Evolutionary conservation across 2,329 filamentous ascomycete species (phyloP).

Genomic region (Fusarium floridanum): DNA sequence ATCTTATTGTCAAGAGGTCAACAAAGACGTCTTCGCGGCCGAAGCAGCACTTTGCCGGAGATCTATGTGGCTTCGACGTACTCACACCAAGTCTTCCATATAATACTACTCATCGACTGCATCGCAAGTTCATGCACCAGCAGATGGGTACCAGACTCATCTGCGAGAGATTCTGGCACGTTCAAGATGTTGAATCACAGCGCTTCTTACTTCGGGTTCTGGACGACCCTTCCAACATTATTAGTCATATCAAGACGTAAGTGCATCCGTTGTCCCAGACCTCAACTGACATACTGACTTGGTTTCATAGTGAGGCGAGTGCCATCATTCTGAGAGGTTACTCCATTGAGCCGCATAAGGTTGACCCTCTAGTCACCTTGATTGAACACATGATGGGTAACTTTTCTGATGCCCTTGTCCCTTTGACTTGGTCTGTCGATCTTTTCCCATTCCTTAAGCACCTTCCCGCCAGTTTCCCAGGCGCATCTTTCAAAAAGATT

Average conservation of each 20-base stretch:
- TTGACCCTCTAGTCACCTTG: constrained; percentile 48
- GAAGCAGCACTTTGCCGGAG: constrained; percentile 30
- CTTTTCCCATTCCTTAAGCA: constrained; percentile 48
- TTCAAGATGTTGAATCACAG: constrained; percentile 46
- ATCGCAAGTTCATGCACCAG: constrained; percentile 49
- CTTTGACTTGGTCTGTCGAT: constrained; percentile 52
- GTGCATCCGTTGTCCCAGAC: not conserved
- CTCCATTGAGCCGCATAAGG: constrained; percentile 44
- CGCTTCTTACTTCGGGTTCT: constrained; percentile 43
- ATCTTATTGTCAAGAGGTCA: constrained; percentile 54
- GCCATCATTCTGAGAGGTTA: constrained; percentile 50
- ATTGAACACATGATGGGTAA: constrained; percentile 48
- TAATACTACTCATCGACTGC: constrained; percentile 30
- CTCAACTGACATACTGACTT: not conserved
- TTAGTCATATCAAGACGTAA: constrained; percentile 48
- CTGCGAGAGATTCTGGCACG: constrained; percentile 26
- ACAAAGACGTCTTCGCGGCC: constrained; percentile 51
- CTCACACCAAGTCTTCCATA: constrained; percentile 36
- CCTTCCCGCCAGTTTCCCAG: constrained; percentile 49
- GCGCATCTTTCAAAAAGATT: constrained; percentile 47
- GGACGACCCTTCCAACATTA: constrained; percentile 34
- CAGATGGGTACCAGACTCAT: constrained; percentile 44
- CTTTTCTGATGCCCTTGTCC: constrained; percentile 46
- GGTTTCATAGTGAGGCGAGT: constrained; percentile 41
- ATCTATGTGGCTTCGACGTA: constrained; percentile 42